Evolutionary conservation across 2,329 filamentous ascomycete species (phyloP), one percentile per base, ranked within the genome.

Genomic region (Zasmidium citrigriseum): DNA sequence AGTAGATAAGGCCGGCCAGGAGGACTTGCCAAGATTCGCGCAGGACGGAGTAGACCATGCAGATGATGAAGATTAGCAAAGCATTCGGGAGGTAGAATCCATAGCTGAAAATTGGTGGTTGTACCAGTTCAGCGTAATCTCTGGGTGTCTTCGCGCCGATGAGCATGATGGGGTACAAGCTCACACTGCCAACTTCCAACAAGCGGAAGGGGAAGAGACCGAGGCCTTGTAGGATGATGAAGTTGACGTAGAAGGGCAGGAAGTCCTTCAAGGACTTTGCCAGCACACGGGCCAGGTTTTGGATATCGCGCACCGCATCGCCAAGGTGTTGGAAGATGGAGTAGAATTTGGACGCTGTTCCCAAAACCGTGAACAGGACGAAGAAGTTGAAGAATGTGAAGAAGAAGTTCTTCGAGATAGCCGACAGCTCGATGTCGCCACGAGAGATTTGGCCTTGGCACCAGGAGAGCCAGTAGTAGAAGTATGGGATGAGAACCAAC

Each of bases 331-430:
- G 76, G 69, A 83, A 81, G 47, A 66, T 63, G 50, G 54, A 46
- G 75, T 86, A 86, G 70, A 96, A 90, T 54, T 88, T 86, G 41
- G 89, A 86, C 1, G 86, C 91, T 3, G 92, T 91, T 54, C 89
- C 90, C 47, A 96, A 90, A 23, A 95, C 83, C 1, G 93, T 96
- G 73, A 98, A 97, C 46, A 98, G 86, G 52, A 98, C 84, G 76
- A 99, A 99, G 57, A 98, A 91, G 76, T 99, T 99, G 84, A 99
- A 98, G 76, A 99, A 99, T 10, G 90, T 93, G 73, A 99, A 99
- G 82, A 98, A 71, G 78, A 98, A 99, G 75, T 98, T 99, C 78
- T 99, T 99, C 54, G 91, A 96, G 64, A 99, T 93, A 46, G 96
- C 83, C 0, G 95, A 98, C 5, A 99, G 82, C 74, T 98, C 95